Percentiles rank a stretch among this genome's conserved stretches.
These are phyloP conservation scores for Clonostachys chloroleuca DNA, from an alignment of 2,329 filamentous ascomycete species.

Conservation along the genomic window DNA sequence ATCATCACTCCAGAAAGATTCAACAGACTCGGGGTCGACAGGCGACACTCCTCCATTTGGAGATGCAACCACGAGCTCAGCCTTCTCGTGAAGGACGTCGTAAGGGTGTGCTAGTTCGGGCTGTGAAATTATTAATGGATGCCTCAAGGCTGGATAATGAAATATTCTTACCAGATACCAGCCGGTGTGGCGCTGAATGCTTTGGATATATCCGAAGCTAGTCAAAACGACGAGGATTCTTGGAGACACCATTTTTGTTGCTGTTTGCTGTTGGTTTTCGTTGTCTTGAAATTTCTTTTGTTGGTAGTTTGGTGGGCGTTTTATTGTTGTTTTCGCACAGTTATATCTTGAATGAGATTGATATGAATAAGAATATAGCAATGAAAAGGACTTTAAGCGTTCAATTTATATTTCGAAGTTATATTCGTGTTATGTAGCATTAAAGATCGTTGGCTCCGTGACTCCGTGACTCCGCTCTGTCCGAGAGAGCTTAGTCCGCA, in stretches of 20 bases:
- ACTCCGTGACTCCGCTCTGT: too few species aligned
- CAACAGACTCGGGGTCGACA: constrained; percentile 54
- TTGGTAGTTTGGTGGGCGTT: too few species aligned
- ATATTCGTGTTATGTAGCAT: too few species aligned
- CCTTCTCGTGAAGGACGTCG: constrained; percentile 48
- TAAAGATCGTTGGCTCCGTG: too few species aligned
- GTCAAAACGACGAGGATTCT: constrained; percentile 70
- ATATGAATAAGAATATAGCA: too few species aligned
- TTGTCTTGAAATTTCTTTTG: too few species aligned
- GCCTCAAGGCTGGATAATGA: background rate
- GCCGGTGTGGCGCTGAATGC: constrained; percentile 53
- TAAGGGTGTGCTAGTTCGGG: constrained; percentile 64
- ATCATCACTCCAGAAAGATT: constrained; percentile 48
- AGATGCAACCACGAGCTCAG: constrained; percentile 53
- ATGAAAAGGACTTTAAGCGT: too few species aligned
- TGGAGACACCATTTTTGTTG: constrained; percentile 33
- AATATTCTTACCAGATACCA: constrained; percentile 60
- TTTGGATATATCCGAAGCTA: constrained; percentile 46
- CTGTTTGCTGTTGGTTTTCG: background rate
- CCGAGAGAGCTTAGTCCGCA: too few species aligned
- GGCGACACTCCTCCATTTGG: constrained; percentile 58
- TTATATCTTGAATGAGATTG: too few species aligned
- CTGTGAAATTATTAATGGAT: constrained; percentile 16
- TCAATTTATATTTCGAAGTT: too few species aligned
- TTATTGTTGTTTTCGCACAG: too few species aligned